Evolutionary conservation across 345 rosid species (phyloP).

Genomic region (Murraya koenigii): DNA sequence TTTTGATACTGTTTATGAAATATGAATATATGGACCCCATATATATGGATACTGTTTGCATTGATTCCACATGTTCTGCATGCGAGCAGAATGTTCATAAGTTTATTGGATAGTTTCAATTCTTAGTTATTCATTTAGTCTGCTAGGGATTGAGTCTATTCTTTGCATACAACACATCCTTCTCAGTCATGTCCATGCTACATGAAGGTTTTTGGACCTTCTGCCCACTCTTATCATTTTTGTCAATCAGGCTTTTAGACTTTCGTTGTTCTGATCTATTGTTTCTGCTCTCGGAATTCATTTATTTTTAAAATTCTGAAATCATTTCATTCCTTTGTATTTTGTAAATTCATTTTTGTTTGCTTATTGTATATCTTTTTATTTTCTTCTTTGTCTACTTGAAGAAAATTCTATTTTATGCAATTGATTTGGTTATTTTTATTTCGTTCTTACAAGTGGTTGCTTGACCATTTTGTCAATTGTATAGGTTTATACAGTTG

Average conservation of each 20-base stretch:
- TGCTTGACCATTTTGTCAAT: conserved; percentile 19
- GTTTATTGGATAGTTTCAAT: not conserved
- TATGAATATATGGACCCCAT: not conserved
- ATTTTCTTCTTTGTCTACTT: not conserved
- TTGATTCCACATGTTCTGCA: not conserved
- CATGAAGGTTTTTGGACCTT: not conserved
- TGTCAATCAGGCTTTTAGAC: not conserved
- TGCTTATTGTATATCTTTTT: not conserved
- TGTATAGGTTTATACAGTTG: conserved; percentile 94
- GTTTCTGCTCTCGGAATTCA: not conserved
- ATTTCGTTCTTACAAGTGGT: conserved; percentile 12
- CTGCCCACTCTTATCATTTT: not conserved
- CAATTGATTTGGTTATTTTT: not conserved
- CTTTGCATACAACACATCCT: not conserved
- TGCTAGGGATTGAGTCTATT: not conserved
- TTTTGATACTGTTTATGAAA: not conserved
- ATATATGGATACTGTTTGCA: not conserved
- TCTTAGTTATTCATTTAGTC: not conserved
- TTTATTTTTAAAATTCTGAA: not conserved
- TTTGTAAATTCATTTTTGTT: not conserved
- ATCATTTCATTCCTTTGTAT: not conserved
- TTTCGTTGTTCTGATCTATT: not conserved
- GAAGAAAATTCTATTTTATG: not conserved
- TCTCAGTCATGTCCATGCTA: conserved; percentile 4
- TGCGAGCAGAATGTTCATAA: not conserved